Base-by-base conservation (phyloP, 257 asterid species). In the Haberlea rhodopensis region DNA sequence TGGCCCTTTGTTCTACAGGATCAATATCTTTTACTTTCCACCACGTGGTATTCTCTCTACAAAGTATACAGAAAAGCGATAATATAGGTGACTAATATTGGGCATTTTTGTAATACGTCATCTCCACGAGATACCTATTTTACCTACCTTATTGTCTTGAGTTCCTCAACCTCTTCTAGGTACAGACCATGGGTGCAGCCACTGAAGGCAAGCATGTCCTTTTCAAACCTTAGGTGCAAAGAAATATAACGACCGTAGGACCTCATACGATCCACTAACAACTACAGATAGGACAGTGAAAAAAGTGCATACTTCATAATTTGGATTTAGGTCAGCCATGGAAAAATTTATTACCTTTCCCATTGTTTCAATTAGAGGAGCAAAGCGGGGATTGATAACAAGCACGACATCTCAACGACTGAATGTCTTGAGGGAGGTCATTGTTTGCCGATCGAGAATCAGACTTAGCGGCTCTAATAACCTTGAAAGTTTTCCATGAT, bases 201-300 rank as follows among this genome's bases (percentile, higher is more conserved):
- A 73, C 98, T 89, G 57, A 85, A 91, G 56, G 98, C 95, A 71
- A 91, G 98, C 97, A 91, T 89, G 80, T 91, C 98, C 75, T 91
- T 84, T 77, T 91, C 98, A 81, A 83, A 91, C 75, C 98, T 86
- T 73, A 91, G 82, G 82, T 91, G 98, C 79, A 91, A 76, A 75
- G 98, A 95, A 69, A 91, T 89, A 56, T 85, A 91, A 25, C 70
- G 94, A 60, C 97, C 97, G 63, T 83, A 64, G 9, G 89, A 84
- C 70, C 95, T 85, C 96, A 87, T 87, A 53, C 97, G 86, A 60
- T 85, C 89, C 68, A 89, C 94, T 88, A 91, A 70, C 73, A 91
- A 76, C 97, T 91, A 77, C 81, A 81, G 69, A n/a, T 16, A 59
- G 3, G 32, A 5, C 61, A 53, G n/a, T 52, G 70, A 54, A 13